Evolutionary conservation across 331 rosid genomes (phyloP).

Genomic region (Malus hybrid): DNA sequence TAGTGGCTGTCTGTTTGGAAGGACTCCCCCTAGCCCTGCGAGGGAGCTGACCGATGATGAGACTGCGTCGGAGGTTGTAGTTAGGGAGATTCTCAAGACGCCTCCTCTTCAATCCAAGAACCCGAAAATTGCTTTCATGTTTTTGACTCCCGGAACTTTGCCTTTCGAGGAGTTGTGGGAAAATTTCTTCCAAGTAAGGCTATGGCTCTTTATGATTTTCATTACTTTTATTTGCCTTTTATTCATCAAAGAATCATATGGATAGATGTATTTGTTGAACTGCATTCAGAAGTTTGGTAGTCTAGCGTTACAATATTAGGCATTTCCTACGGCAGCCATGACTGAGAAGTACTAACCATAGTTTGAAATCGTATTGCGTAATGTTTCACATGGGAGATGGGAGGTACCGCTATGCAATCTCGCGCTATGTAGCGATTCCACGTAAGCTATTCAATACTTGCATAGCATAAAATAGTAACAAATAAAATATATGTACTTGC

Average conservation of each 20-base stretch:
- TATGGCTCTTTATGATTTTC: not conserved
- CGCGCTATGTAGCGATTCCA: no score
- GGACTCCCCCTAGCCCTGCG: conserved; percentile 19
- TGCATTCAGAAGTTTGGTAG: not conserved
- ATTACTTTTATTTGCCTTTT: not conserved
- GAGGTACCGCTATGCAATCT: no score
- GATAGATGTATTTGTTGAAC: not conserved
- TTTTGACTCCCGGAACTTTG: conserved; percentile 72
- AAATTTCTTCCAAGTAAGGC: conserved; percentile 65
- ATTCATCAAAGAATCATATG: not conserved
- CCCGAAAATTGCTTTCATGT: conserved; percentile 87
- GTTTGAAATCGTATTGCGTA: no score
- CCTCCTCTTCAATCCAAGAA: conserved; percentile 36
- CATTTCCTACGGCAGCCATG: not conserved
- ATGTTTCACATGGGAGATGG: no score
- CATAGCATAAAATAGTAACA: no score
- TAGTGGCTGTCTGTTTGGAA: conserved; percentile 30
- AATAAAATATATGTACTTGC: no score
- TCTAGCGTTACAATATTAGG: not conserved
- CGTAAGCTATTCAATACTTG: no score
- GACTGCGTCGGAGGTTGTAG: conserved; percentile 52
- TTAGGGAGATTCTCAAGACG: conserved; percentile 51
- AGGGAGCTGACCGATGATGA: conserved; percentile 58
- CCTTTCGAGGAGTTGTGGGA: conserved; percentile 95
- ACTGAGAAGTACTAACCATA: not conserved